These are phyloP conservation scores for Diaporthe velutina DNA, from an alignment of 2,329 filamentous ascomycete species.

Conservation along the genomic window DNA sequence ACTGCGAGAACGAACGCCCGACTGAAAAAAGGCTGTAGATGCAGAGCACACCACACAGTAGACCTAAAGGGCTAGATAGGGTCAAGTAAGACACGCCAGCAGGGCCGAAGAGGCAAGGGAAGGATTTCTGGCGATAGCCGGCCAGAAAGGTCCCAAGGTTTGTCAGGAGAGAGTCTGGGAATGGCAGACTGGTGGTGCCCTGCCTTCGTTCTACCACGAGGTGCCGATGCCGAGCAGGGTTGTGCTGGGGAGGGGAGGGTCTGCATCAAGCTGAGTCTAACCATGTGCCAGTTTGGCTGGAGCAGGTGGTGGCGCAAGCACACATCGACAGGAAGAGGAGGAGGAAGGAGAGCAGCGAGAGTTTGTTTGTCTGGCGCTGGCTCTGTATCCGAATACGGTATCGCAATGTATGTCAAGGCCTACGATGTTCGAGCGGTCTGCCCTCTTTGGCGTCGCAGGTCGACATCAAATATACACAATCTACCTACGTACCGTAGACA, in stretches of 20 bases:
- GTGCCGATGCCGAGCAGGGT: slow-evolving; percentile 14
- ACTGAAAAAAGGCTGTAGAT: not conserved
- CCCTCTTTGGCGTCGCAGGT: not conserved
- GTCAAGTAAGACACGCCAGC: slow-evolving; percentile 29
- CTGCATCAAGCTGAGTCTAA: not conserved
- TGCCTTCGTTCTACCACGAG: slow-evolving; percentile 8
- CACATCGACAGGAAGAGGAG: not conserved
- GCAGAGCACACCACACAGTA: slow-evolving; percentile 5
- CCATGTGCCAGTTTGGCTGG: slow-evolving; percentile 29
- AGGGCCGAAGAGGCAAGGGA: slow-evolving; percentile 17
- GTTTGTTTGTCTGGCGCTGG: not conserved
- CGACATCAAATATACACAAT: not conserved
- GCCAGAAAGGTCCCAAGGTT: slow-evolving; percentile 11
- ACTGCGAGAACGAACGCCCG: not conserved
- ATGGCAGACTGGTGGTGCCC: slow-evolving; percentile 3
- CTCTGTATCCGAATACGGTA: not conserved
- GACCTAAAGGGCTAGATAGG: not conserved
- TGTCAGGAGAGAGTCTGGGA: slow-evolving; percentile 16
- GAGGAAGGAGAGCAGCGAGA: not conserved
- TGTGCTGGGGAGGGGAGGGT: slow-evolving; percentile 30
- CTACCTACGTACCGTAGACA: not conserved
- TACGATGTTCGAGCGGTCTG: not conserved
- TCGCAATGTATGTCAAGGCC: not conserved
- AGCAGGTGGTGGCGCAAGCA: slow-evolving; percentile 11
- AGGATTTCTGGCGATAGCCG: slow-evolving; percentile 22